Base-by-base conservation (phyloP, 2,329 filamentous ascomycete species). In the Aspergillus transmontanensis region DNA sequence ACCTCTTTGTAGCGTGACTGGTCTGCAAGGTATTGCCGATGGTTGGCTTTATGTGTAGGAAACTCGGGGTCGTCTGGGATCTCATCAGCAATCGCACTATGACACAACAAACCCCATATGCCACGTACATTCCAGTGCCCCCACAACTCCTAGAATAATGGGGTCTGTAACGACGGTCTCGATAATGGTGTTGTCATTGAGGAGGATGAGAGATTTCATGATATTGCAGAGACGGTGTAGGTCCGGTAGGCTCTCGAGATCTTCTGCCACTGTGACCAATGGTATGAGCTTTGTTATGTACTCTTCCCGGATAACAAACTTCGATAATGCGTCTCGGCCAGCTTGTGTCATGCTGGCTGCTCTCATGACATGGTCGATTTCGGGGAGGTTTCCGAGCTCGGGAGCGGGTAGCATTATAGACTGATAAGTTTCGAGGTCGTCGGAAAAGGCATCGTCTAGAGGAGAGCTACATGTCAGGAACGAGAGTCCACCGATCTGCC, bases 31-130 rank as follows among this genome's bases (percentile, higher is more conserved):
- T 96, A 99, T 74, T 95, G 92, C 63, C 95, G 89, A 76, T 99
- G 95, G 74, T 98, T 98, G 28, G 95, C 94, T 77, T 97, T 98
- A 83, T 98, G 95, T 64, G 90, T 93, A 7, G 95, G 95, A 72
- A 98, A 99, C 78, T 99, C 95, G 0, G 95, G 94, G 72, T 99
- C 95, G 80, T 98, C 85, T 87, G 69, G 62, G 6, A 58, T 39
- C 50, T 41, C 56, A 72, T 82, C 67, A 81, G 78, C 60, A 46
- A 57, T 51, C 16, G 11, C 16, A 21, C 23, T 23, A 26, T n/a
- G 34, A 41, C 30, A 43, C 59, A 21, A 26, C 34, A 39, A 54
- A 45, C 41, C 46, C 23, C 34, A 62, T 16, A 62, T 16, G 2
- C 6, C 51, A 72, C 83, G 71, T 79, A 87, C 85, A 99, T 82